A percentile compares a stretch with the other conserved stretches of the same genome.
Conservation (phyloP, 495 filamentous ascomycete genomes). For the Podospora fimiseda region DNA sequence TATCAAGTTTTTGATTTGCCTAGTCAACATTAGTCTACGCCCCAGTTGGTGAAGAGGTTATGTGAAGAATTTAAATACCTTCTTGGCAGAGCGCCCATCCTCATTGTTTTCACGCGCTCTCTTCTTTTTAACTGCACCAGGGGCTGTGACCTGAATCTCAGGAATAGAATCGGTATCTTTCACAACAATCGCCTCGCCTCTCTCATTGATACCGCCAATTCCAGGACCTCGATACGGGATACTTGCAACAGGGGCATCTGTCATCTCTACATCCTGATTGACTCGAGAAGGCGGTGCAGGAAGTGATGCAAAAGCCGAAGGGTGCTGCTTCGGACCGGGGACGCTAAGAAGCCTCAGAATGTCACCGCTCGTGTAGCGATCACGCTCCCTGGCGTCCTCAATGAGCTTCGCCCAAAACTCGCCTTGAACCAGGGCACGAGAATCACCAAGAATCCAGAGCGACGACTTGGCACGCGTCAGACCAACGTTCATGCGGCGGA, state of each 20-base stretch:
- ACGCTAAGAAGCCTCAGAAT: constrained; percentile 39
- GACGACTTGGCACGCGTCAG: constrained; percentile 93
- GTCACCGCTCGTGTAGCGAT: constrained; percentile 71
- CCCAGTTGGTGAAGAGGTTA: too few relatives aligned
- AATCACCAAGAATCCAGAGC: constrained; percentile 91
- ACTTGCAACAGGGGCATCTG: constrained; percentile 14
- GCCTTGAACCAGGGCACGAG: constrained; percentile 73
- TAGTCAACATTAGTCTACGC: constrained; percentile 1
- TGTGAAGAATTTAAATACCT: too few relatives aligned
- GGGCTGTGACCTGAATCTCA: constrained; percentile 19
- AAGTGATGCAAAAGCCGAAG: constrained; percentile 13
- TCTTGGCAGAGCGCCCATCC: constrained; percentile 13
- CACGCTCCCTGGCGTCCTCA: constrained; percentile 64
- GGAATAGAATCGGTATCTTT: constrained; percentile 15
- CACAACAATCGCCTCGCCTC: constrained; percentile 15
- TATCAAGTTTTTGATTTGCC: constrained; percentile 10
- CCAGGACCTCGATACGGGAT: constrained; percentile 17
- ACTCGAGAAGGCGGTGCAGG: background rate
- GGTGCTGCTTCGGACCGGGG: constrained; percentile 21
- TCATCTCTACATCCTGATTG: constrained; percentile 24
- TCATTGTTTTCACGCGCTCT: constrained; percentile 18
- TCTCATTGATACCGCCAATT: constrained; percentile 23
- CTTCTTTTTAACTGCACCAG: constrained; percentile 21
- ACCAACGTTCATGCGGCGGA: constrained; percentile 99
- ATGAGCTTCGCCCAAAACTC: constrained; percentile 86